Evolutionary conservation across 331 rosid genomes (phyloP), one percentile per base, ranked within the genome.

Genomic region (Arachis monticola): DNA sequence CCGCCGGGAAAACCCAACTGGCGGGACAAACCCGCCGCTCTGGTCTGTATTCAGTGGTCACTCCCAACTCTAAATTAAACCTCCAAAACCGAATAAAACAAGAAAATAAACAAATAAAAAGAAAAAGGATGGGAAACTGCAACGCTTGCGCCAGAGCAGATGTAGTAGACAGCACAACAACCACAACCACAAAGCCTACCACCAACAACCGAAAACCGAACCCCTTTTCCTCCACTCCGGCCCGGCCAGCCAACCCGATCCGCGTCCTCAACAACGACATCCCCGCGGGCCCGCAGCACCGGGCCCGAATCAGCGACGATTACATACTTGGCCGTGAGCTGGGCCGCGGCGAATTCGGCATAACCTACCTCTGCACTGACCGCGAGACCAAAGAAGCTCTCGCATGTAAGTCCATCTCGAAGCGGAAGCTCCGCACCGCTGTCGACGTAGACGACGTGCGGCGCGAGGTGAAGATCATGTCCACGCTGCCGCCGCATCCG

Each of bases 311-410:
- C 77, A 88, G 93, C 65, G 98, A 91, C 61, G 89, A 86, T 85
- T 93, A 93, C 85, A 73, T 88, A 56, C 85, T 93, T 22, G 97
- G 98, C 64, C 89, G 94, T 2, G 98, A 93, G 75, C 82, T 93
- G 17, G 97, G 98, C 35, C 96, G 98, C 0, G 98, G 98, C 3
- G 98, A 93, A 88, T 93, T 93, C 64, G 98, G 98, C 10, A 89
- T 93, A 79, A 93, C 98, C 7, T 93, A 91, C 56, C 89, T 93
- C 14, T 93, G 98, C 73, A 93, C 97, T 11, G 97, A 93, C 87
- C 72, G 92, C 1, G 97, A 89, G 70, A 91, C 86, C 1, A 91
- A 89, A 59, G 88, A 89, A 27, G 85, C 92, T 4, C 78, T 91
- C 3, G 98, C 98, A 6, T 93, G 98, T 84, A 93, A 93, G 79